Conservation (phyloP, 2,329 filamentous ascomycete genomes). For the Orbilia ellipsospora region DNA sequence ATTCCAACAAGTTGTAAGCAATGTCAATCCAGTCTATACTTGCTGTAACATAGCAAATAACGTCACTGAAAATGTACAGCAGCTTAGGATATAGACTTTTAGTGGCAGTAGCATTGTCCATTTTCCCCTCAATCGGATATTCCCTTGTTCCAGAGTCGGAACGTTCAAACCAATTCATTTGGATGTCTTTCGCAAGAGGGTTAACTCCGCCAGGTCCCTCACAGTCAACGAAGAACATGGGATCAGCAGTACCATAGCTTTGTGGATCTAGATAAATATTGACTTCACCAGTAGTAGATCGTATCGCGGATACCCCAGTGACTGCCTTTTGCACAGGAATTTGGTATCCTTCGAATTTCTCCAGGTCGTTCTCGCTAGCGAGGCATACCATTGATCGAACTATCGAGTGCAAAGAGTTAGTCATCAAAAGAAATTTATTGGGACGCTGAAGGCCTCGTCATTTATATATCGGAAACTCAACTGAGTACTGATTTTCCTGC, state of each 20-base stretch:
- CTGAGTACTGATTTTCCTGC: constrained; percentile 26
- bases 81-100: constrained; percentile 19
- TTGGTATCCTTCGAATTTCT: background rate
- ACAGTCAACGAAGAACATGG: constrained; percentile 32
- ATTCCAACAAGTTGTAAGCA: background rate
- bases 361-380: background rate
- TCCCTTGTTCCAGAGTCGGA: background rate
- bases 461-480: constrained; percentile 3
- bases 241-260: constrained; percentile 8
- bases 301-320: background rate
- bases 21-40: background rate
- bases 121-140: background rate
- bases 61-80: constrained; percentile 33
- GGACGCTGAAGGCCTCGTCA: too few species aligned
- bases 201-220: constrained; percentile 11
- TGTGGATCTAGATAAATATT: constrained; percentile 21
- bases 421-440: background rate
- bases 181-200: background rate
- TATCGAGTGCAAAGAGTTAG: constrained; percentile 3
- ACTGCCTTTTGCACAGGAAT: background rate
- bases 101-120: background rate
- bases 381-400: constrained; percentile 2
- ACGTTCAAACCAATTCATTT: constrained; percentile 9
- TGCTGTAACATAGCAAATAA: constrained; percentile 15
- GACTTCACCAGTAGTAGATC: constrained; percentile 15